Base-by-base conservation (phyloP, 495 filamentous ascomycete species). In the Penicillium lividum region DNA sequence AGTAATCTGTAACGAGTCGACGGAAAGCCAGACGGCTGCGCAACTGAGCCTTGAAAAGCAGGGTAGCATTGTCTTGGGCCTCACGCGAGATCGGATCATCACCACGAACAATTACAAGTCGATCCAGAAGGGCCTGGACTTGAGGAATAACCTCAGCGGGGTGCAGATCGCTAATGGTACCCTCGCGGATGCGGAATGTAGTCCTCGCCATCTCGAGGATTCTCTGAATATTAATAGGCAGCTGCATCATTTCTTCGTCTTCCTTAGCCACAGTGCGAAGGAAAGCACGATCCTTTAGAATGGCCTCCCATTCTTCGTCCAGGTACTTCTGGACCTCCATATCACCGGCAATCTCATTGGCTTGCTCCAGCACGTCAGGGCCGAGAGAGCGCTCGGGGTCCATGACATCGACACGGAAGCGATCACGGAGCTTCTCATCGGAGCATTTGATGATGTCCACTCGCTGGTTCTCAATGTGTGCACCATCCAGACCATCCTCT, bases 361-460 rank as follows among this genome's bases (percentile, higher is more conserved):
- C 91, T 68, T 92, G 87, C 68, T 97, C 93, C 51, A 99, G 76
- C 28, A 88, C 81, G 7, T 92, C 88, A 15, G 89, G 82, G 33
- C 77, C 76, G 6, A 83, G 72, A 36, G 64, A 73, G 8, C 85
- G 82, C 42, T 88, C 82, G 4, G 86, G 83, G 64, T 92, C 89
- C 93, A 98, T 98, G 45, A 98, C 88, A 76, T 99, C 93, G n/a
- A 99, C 79, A 25, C 89, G 87, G 76, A 89, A 97, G 38, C 87
- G 85, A 34, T 87, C 77, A 49, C 88, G 85, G 60, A 99, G 94
- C 43, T 84, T 80, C 31, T 77, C 73, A 62, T 88, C 79, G 25
- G 89, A 90, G 65, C 89, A 84, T 54, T 82, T 85, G 66, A 97
- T 88, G 69, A 89, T 86, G 65, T 97, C 92, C 53, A 99, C 85